A percentile compares a stretch with the other conserved stretches of the same genome.
Evolutionary conservation across 2,329 filamentous ascomycete genomes (phyloP).

Genomic region (Acarospora socialis): DNA sequence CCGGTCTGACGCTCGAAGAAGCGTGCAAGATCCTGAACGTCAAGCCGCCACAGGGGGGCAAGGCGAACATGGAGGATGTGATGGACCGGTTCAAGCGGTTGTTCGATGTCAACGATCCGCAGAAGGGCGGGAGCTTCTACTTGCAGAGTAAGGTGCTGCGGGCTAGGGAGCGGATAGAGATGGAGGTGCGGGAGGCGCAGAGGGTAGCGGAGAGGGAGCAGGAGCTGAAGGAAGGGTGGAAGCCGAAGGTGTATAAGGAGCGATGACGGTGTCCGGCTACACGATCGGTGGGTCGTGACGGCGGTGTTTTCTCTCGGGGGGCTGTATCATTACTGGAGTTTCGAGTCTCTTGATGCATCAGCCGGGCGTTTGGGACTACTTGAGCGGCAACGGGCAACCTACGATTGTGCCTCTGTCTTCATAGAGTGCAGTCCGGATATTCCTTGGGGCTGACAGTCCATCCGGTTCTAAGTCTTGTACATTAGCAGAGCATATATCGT

Average conservation of each 20-base stretch:
- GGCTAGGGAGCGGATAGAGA: conserved; percentile 81
- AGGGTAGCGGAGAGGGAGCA: conserved; percentile 60
- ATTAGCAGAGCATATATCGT: no score
- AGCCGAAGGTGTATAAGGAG: conserved; percentile 93
- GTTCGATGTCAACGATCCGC: conserved; percentile 86
- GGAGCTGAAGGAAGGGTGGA: conserved; percentile 74
- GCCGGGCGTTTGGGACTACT: no score
- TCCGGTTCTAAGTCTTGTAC: no score
- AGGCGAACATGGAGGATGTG: conserved; percentile 64
- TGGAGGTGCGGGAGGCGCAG: conserved; percentile 60
- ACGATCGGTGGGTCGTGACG: no score
- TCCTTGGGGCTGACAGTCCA: no score
- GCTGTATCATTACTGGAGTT: no score
- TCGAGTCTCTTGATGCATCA: no score
- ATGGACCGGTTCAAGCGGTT: conserved; percentile 83
- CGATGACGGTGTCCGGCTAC: no score
- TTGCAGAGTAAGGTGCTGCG: conserved; percentile 92
- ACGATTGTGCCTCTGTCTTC: no score
- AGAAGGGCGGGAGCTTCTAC: conserved; percentile 96
- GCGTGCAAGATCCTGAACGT: conserved; percentile 96
- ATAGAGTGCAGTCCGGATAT: no score
- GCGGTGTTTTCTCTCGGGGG: no score
- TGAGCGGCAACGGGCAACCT: no score
- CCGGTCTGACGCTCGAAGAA: conserved; percentile 83
- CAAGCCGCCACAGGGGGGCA: conserved; percentile 65